Conservation (phyloP, 129 eudicot genomes). For the Sambucus nigra region DNA sequence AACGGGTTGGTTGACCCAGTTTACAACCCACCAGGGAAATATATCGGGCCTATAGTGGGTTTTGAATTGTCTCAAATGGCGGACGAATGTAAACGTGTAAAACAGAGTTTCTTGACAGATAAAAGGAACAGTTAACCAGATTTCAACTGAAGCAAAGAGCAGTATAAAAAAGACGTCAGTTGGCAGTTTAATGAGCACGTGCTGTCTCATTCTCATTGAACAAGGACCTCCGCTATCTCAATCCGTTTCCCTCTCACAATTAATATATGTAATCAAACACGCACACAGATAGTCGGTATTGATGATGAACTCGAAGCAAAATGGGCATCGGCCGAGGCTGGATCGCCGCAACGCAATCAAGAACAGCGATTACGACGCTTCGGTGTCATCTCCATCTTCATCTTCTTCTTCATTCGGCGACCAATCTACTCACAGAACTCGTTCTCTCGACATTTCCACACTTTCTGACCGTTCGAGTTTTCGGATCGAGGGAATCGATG, state of each 20-base stretch:
- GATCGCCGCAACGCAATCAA: conserved; percentile 54
- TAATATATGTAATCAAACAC: neutral
- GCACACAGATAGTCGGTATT: neutral
- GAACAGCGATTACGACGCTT: conserved; percentile 59
- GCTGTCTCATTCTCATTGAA: neutral
- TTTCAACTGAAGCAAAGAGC: no score
- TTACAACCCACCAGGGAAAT: no score
- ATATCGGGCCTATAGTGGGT: no score
- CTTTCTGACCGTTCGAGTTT: conserved; percentile 33
- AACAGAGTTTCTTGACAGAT: no score
- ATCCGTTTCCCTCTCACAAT: neutral
- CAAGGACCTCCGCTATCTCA: neutral
- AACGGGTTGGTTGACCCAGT: no score
- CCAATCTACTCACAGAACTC: conserved; percentile 27
- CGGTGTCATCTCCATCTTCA: conserved; percentile 15
- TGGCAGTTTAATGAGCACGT: no score
- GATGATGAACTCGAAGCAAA: conserved; percentile 19
- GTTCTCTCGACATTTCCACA: conserved; percentile 36
- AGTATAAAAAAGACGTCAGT: no score
- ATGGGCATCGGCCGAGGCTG: conserved; percentile 27
- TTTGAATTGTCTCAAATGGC: no score
- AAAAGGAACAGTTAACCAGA: no score
- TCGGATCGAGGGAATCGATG: conserved; percentile 51
- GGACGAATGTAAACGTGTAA: no score
- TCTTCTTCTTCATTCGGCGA: conserved; percentile 25